Evolutionary conservation across 2,329 filamentous ascomycete genomes (phyloP).

Genomic region (Macrophomina tecta): DNA sequence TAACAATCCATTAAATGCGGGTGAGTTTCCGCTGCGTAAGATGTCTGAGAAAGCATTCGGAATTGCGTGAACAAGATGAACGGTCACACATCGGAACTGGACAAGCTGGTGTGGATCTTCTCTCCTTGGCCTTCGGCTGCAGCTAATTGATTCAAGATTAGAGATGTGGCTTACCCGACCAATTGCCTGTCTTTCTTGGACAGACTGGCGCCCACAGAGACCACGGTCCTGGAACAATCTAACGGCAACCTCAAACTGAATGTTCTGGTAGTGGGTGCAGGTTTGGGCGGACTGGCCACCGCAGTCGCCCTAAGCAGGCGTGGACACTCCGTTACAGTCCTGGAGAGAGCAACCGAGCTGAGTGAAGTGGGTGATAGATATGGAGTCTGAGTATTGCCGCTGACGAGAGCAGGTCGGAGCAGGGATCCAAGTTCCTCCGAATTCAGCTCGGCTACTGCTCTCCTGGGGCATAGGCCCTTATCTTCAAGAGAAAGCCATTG

Average conservation of each 20-base stretch:
- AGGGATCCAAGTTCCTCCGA: constrained; percentile 28
- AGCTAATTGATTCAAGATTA: background rate
- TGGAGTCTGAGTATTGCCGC: background rate
- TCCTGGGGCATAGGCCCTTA: constrained; percentile 50
- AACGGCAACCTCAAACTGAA: constrained; percentile 26
- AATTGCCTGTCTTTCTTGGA: background rate
- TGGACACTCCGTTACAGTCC: constrained; percentile 41
- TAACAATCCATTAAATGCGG: background rate
- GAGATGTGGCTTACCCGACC: background rate
- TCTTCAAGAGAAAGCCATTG: constrained; percentile 31
- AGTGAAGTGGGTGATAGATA: constrained; percentile 34
- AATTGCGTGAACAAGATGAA: background rate
- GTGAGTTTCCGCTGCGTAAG: background rate
- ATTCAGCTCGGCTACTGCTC: constrained; percentile 51
- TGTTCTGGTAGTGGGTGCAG: constrained; percentile 31
- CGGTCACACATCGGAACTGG: background rate
- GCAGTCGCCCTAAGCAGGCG: constrained; percentile 28
- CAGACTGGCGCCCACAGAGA: background rate
- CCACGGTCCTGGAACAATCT: background rate
- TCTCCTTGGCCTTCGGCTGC: background rate
- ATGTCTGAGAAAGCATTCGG: background rate
- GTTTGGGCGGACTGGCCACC: constrained; percentile 32
- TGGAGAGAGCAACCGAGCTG: constrained; percentile 43
- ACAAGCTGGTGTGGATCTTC: background rate
- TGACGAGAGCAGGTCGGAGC: constrained; percentile 28